Percentiles rank a stretch among this genome's conserved stretches.
Evolutionary conservation across 2,329 filamentous ascomycete genomes (phyloP).

Genomic region (Xylaria polymorpha): DNA sequence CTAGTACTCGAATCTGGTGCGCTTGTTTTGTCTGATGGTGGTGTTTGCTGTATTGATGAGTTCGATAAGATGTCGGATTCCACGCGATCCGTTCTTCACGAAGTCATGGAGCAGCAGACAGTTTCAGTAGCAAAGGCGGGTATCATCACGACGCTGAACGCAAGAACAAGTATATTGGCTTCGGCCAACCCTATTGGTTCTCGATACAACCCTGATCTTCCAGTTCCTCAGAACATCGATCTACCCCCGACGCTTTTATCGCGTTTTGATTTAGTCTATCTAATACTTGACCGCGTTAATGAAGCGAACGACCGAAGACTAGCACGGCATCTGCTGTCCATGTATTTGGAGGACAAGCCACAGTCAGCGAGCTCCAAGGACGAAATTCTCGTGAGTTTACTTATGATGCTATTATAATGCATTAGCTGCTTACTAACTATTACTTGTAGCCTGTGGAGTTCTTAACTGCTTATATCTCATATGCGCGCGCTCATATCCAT

Average conservation of each 20-base stretch:
- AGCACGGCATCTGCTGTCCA: constrained; percentile 90
- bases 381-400: constrained; percentile 79
- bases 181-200: constrained; percentile 98
- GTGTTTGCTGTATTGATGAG: constrained; percentile 86
- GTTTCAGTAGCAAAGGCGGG: constrained; percentile 90
- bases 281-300: constrained; percentile 93
- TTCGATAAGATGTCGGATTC: constrained; percentile 88
- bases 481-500: constrained; percentile 87
- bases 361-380: constrained; percentile 79
- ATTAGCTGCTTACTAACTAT: constrained; percentile 45
- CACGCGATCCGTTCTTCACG: constrained; percentile 83
- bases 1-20: constrained; percentile 84
- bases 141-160: constrained; percentile 96
- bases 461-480: constrained; percentile 96
- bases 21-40: constrained; percentile 81
- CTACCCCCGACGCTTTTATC: constrained; percentile 94
- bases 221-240: constrained; percentile 98
- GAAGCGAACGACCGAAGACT: constrained; percentile 89
- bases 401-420: neutral
- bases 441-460: constrained; percentile 83
- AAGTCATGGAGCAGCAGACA: constrained; percentile 90
- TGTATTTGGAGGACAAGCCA: constrained; percentile 96
- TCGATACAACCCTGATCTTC: constrained; percentile 95
- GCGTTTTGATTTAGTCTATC: constrained; percentile 95
- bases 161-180: constrained; percentile 92